Evolutionary conservation across 768 basidiomycete genomes (phyloP).

Genomic region (Suillus fuscotomentosus): DNA sequence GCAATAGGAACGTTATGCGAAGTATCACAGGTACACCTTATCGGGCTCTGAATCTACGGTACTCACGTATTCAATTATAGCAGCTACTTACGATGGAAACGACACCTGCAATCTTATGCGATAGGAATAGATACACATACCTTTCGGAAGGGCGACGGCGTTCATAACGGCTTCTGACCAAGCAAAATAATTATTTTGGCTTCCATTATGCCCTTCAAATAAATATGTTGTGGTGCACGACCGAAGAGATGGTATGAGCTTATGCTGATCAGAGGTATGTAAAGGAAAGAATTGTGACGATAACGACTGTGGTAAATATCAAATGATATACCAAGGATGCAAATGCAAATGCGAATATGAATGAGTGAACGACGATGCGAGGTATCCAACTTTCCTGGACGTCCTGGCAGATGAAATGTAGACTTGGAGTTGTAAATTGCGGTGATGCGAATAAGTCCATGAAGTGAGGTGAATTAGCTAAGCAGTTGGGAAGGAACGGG

Average conservation of each 20-base stretch:
- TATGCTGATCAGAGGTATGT: slow-evolving; percentile 1
- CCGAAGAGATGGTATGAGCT: not conserved
- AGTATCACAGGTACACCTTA: not conserved
- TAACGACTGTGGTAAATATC: not conserved
- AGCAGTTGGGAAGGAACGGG: not conserved
- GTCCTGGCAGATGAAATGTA: slow-evolving; percentile 14
- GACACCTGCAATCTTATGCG: no score
- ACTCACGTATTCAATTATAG: not conserved
- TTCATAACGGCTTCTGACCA: not conserved
- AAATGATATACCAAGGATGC: slow-evolving; percentile 10
- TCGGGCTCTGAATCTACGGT: not conserved
- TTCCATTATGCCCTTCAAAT: not conserved
- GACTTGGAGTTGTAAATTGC: not conserved
- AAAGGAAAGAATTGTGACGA: not conserved
- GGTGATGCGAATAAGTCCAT: slow-evolving; percentile 1
- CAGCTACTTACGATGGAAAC: not conserved
- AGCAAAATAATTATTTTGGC: not conserved
- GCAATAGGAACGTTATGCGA: not conserved
- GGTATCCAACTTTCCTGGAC: slow-evolving; percentile 29
- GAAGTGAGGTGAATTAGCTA: not conserved
- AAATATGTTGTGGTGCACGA: not conserved
- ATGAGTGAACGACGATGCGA: slow-evolving; percentile 16
- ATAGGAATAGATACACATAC: not conserved
- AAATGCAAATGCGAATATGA: slow-evolving; percentile 13
- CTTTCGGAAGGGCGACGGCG: not conserved